Evolutionary conservation across 805 yeast genomes (phyloP), one percentile per base, ranked within the genome.

Genomic region (Candida insectorum): DNA sequence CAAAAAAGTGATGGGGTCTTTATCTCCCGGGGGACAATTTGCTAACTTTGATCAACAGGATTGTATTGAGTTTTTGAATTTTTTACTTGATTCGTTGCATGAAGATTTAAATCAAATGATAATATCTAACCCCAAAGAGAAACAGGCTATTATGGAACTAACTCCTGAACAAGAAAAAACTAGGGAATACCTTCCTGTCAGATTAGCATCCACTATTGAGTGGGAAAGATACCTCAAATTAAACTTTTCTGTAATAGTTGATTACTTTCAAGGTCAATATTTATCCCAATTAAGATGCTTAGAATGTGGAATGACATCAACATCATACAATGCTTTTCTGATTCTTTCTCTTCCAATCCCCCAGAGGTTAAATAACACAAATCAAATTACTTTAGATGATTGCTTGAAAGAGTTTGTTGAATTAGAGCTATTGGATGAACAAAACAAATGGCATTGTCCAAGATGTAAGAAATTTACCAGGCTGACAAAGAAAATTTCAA

Each of bases 191-290:
- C 58, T 86, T 49, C 83, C 94, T 0, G 69, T 87, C 2, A 69
- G 96, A 37, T 65, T 84, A 16, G 96, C 95, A 0, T 80, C 95
- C 0, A 75, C 93, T 0, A 76, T 87, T 31, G 96, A 89, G 53
- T 89, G 97, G 97, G 95, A 85, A 49, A 65, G 94, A 37, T 87
- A 87, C 52, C 62, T 86, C 35, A 79, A 78, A 37, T 73, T 85
- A 14, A 87, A 89, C 52, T 79, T 81, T 43, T 86, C 96, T 24
- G 70, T 81, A 1, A 72, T 89, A 16, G 93, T 85, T 2, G 89
- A 85, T 45, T 71, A 77, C 32, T 86, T 86, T 54, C 95, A 86
- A 52, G 97, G 97, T 1, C 97, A 89, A 57, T 84, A 81, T 48
- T 71, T 83, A 30, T 84, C 94, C n/a, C 80, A 76, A 34, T 64